Evolutionary conservation across 2,329 filamentous ascomycete species (phyloP).

Genomic region (Ilyonectria sp.): DNA sequence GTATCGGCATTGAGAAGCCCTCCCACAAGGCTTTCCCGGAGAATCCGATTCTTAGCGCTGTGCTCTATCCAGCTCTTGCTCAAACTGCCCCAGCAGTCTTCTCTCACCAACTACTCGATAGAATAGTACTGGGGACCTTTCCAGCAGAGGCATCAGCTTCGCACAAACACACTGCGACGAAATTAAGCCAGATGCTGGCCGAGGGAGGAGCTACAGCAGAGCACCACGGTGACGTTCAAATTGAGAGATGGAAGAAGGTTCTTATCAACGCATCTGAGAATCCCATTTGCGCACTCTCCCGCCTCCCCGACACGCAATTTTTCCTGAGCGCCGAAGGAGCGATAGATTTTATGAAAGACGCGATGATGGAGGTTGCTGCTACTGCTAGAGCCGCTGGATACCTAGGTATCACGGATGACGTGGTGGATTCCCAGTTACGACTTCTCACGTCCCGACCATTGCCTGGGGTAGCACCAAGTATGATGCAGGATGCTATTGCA

Average conservation of each 20-base stretch:
- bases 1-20: conserved; percentile 8
- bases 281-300: conserved; percentile 1
- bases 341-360: neutral
- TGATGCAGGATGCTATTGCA: conserved; percentile 10
- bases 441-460: conserved; percentile 1
- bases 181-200: neutral
- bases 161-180: conserved; percentile 3
- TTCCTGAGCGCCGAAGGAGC: conserved; percentile 1
- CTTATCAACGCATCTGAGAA: conserved; percentile 12
- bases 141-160: neutral
- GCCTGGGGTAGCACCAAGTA: conserved; percentile 9
- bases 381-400: conserved; percentile 12
- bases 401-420: neutral
- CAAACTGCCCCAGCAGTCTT: conserved; percentile 7
- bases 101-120: neutral
- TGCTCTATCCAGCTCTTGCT: conserved; percentile 8
- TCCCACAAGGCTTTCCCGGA: conserved; percentile 8
- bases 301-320: neutral
- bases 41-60: conserved; percentile 20
- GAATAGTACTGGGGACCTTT: conserved; percentile 10
- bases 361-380: conserved; percentile 7
- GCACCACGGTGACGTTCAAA: conserved; percentile 1
- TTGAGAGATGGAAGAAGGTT: conserved; percentile 10
- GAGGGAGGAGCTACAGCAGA: neutral
- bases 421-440: neutral